A percentile compares a stretch with the other conserved stretches of the same genome.
Conservation (phyloP, 2,329 filamentous ascomycete genomes). For the Claviceps capensis region DNA sequence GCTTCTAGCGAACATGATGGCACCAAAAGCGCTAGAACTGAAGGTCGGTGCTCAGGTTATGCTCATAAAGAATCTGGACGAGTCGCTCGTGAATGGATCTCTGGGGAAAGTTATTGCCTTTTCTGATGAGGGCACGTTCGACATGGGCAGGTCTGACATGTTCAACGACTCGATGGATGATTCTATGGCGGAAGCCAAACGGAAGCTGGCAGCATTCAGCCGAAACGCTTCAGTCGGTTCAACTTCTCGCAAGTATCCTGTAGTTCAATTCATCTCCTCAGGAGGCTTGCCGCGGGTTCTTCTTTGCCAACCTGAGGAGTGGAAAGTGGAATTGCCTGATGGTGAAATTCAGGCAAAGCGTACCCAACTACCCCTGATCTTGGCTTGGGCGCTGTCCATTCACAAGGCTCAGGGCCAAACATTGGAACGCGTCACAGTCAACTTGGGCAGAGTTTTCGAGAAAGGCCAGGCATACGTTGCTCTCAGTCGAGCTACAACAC, state of each 20-base stretch:
- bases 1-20: slow-evolving; percentile 83
- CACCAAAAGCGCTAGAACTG: slow-evolving; percentile 62
- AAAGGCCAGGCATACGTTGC: slow-evolving; percentile 97
- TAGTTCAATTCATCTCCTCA: slow-evolving; percentile 67
- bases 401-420: slow-evolving; percentile 98
- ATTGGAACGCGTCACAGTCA: slow-evolving; percentile 83
- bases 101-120: slow-evolving; percentile 60
- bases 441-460: slow-evolving; percentile 84
- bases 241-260: slow-evolving; percentile 52
- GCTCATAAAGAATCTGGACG: slow-evolving; percentile 99
- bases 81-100: slow-evolving; percentile 85
- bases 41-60: slow-evolving; percentile 95
- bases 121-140: slow-evolving; percentile 25
- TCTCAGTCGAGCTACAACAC: slow-evolving; percentile 78
- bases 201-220: slow-evolving; percentile 41
- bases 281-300: slow-evolving; percentile 55
- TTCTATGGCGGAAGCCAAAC: slow-evolving; percentile 33
- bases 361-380: slow-evolving; percentile 69
- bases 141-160: slow-evolving; percentile 26
- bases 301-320: slow-evolving; percentile 74
- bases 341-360: slow-evolving; percentile 87
- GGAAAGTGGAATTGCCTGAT: slow-evolving; percentile 95
- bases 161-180: slow-evolving; percentile 29
- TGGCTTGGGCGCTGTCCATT: slow-evolving; percentile 94
- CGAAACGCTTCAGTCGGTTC: slow-evolving; percentile 28